Evolutionary conservation across 2,329 filamentous ascomycete genomes (phyloP).

Genomic region (Ilyonectria robusta): DNA sequence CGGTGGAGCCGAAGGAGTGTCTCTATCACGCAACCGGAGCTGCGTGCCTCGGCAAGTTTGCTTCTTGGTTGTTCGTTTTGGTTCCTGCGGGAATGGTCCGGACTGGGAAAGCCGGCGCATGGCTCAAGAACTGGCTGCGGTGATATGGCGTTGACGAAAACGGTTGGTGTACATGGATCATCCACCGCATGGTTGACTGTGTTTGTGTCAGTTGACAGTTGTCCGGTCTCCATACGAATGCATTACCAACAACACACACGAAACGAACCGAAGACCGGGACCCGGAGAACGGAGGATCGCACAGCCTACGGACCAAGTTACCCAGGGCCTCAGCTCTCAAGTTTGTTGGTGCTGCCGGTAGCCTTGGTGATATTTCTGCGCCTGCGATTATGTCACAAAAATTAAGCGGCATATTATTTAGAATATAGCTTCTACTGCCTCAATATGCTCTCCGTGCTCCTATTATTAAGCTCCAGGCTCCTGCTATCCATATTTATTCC

Average conservation of each 20-base stretch:
- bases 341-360: not conserved
- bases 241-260: not conserved
- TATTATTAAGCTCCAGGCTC: not conserved
- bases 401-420: not conserved
- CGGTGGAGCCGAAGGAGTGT: conserved; percentile 13
- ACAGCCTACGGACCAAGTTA: not conserved
- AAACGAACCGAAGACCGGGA: not conserved
- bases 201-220: not conserved
- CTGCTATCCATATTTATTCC: not conserved
- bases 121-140: not conserved
- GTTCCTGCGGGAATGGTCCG: not conserved
- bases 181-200: not conserved
- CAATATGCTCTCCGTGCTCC: conserved; percentile 5
- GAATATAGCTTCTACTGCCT: not conserved
- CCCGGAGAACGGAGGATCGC: not conserved
- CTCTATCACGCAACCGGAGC: not conserved
- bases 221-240: not conserved
- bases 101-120: not conserved
- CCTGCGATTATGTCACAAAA: not conserved
- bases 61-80: too few species aligned
- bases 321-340: not conserved
- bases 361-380: not conserved
- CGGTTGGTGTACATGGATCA: not conserved
- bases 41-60: too few species aligned
- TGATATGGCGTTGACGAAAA: not conserved